Evolutionary conservation across 371 early-diverging fungal species (phyloP).

Genomic region (Fennellomyces sp.): DNA sequence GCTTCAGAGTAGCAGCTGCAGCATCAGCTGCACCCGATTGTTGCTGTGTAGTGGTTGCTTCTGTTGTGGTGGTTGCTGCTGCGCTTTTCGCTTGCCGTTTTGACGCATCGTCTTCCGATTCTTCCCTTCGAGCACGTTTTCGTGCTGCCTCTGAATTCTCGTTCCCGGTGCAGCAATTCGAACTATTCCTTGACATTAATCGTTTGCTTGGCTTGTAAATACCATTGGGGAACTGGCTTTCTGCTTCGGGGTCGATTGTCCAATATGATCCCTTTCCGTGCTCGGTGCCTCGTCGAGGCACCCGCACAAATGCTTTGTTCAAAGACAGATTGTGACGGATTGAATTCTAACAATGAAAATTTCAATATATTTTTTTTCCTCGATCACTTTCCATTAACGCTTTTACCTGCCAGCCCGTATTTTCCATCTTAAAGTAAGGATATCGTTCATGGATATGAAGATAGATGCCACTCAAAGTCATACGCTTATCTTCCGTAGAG

Average conservation of each 20-base stretch:
- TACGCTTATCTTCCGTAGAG: conserved; percentile 62
- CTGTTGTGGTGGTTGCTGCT: neutral
- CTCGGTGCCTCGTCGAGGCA: conserved; percentile 87
- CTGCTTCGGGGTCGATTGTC: conserved; percentile 41
- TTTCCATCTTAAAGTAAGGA: conserved; percentile 74
- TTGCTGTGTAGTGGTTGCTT: neutral
- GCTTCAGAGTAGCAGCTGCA: neutral
- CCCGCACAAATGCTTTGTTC: conserved; percentile 91
- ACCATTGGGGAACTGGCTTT: conserved; percentile 9
- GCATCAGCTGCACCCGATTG: neutral
- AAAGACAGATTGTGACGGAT: conserved; percentile 98
- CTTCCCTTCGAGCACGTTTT: neutral
- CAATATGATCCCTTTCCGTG: conserved; percentile 98
- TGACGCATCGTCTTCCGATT: neutral
- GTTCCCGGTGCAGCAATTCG: neutral
- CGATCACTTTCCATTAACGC: too few species aligned
- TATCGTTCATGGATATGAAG: conserved; percentile 76
- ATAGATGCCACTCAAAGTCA: conserved; percentile 91
- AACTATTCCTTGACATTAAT: neutral
- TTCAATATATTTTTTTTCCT: conserved; percentile 40
- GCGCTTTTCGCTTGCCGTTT: neutral
- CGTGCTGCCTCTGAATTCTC: conserved; percentile 2
- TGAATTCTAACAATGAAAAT: conserved; percentile 73
- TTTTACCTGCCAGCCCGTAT: conserved; percentile 84
- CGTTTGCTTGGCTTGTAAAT: conserved; percentile 13